phyloP scores from a whole-genome alignment of 2,329 filamentous ascomycete genomes.

The Gliomastix tumulicola region DNA sequence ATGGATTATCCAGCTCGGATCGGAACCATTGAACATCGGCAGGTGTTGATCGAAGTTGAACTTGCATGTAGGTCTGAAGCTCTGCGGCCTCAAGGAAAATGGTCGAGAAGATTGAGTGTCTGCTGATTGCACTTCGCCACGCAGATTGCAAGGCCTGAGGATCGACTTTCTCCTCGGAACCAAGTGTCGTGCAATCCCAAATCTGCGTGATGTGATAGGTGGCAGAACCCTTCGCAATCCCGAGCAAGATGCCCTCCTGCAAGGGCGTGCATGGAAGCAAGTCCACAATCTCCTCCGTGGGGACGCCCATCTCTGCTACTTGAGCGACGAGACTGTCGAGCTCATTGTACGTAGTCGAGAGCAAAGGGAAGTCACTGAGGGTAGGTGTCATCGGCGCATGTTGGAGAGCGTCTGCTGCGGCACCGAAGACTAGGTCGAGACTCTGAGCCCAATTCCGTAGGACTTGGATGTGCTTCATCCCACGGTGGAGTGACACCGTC shows the following conservation, averaged over 20 bases:
- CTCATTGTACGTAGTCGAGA: slow-evolving; percentile 18
- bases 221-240: slow-evolving; percentile 16
- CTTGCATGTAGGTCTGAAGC: background rate
- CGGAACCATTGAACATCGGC: background rate
- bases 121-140: background rate
- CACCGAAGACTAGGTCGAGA: background rate
- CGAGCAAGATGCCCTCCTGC: slow-evolving; percentile 72
- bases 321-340: slow-evolving; percentile 13
- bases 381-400: slow-evolving; percentile 13
- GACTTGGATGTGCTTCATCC: slow-evolving; percentile 3
- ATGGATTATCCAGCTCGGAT: background rate
- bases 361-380: slow-evolving; percentile 24
- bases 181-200: background rate
- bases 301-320: background rate
- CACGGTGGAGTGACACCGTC: slow-evolving; percentile 4
- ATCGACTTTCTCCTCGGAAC: background rate
- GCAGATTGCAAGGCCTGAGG: background rate
- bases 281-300: slow-evolving; percentile 21
- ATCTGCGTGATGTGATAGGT: background rate
- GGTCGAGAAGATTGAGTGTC: background rate
- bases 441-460: slow-evolving; percentile 1
- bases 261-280: slow-evolving; percentile 62
- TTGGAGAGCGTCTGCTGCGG: background rate
- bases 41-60: background rate
- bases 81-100: background rate